Evolutionary conservation across 176 grass and related monocot species (phyloP).

Genomic region (Raddia distichophylla): DNA sequence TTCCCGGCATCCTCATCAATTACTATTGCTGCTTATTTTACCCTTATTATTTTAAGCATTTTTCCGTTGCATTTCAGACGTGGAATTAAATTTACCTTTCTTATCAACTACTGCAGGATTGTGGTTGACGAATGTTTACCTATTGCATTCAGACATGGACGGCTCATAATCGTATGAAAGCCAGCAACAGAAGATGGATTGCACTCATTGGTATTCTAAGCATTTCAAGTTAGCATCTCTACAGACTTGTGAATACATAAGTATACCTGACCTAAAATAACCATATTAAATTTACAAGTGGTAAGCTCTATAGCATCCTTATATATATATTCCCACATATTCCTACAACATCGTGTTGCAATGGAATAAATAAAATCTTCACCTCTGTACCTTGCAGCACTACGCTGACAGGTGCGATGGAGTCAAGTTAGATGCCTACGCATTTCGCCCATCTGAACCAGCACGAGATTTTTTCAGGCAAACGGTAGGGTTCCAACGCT

Average conservation of each 20-base stretch:
- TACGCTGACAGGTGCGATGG: not conserved
- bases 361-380: conserved; percentile 48
- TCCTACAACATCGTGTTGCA: conserved; percentile 7
- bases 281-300: conserved; percentile 30
- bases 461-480: conserved; percentile 79
- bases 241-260: not conserved
- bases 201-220: not conserved
- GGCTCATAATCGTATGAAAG: not conserved
- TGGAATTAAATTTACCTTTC: too few relatives aligned
- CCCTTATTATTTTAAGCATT: not conserved
- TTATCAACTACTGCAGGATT: too few relatives aligned
- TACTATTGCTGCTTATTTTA: too few relatives aligned
- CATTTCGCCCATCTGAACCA: conserved; percentile 87
- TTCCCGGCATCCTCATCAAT: not conserved
- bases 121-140: too few relatives aligned
- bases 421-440: conserved; percentile 48
- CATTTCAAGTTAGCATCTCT: not conserved
- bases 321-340: conserved; percentile 8
- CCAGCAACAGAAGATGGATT: not conserved
- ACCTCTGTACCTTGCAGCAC: not conserved
- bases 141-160: too few relatives aligned
- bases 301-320: not conserved
- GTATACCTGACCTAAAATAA: not conserved
- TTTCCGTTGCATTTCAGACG: not conserved
- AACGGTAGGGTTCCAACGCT: conserved; percentile 70